phyloP scores from a whole-genome alignment of 1,139 yeast genomes.

The Geotrichum aggregatum region DNA sequence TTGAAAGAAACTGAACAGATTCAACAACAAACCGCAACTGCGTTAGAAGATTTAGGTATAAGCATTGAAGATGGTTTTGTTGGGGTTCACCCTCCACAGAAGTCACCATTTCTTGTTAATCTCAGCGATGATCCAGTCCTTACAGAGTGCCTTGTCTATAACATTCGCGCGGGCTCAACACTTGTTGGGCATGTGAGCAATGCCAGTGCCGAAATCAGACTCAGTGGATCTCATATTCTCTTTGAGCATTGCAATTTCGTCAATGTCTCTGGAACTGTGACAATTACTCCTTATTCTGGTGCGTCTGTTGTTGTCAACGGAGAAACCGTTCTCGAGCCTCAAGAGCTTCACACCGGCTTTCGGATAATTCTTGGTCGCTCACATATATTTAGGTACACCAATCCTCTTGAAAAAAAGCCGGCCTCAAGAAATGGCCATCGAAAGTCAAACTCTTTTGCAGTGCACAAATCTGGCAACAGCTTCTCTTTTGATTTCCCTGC shows the following conservation, averaged over 20 bases:
- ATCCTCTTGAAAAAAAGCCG: slow-evolving; percentile 29
- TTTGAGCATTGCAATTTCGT: slow-evolving; percentile 30
- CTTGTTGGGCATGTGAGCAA: slow-evolving; percentile 28
- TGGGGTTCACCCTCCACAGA: slow-evolving; percentile 32
- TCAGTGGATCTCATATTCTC: slow-evolving; percentile 28
- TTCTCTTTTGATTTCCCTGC: neutral
- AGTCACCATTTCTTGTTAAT: slow-evolving; percentile 33
- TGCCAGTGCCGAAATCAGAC: slow-evolving; percentile 27
- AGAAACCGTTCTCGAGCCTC: slow-evolving; percentile 20
- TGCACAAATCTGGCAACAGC: neutral
- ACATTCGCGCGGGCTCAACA: slow-evolving; percentile 31
- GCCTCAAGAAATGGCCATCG: slow-evolving; percentile 12
- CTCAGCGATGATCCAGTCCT: slow-evolving; percentile 33
- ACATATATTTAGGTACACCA: slow-evolving; percentile 32
- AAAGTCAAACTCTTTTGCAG: neutral
- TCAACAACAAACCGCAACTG: slow-evolving; percentile 30
- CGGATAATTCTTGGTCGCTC: slow-evolving; percentile 30
- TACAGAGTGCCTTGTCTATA: slow-evolving; percentile 34
- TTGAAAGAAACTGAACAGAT: slow-evolving; percentile 28
- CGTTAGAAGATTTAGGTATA: slow-evolving; percentile 33
- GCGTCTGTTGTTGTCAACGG: slow-evolving; percentile 32
- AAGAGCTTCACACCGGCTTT: slow-evolving; percentile 29
- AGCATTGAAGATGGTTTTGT: slow-evolving; percentile 28
- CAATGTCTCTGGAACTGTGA: slow-evolving; percentile 25
- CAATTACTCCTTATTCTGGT: slow-evolving; percentile 21